phyloP scores from a whole-genome alignment of 2,329 filamentous ascomycete genomes.

The Colletotrichum musicola region DNA sequence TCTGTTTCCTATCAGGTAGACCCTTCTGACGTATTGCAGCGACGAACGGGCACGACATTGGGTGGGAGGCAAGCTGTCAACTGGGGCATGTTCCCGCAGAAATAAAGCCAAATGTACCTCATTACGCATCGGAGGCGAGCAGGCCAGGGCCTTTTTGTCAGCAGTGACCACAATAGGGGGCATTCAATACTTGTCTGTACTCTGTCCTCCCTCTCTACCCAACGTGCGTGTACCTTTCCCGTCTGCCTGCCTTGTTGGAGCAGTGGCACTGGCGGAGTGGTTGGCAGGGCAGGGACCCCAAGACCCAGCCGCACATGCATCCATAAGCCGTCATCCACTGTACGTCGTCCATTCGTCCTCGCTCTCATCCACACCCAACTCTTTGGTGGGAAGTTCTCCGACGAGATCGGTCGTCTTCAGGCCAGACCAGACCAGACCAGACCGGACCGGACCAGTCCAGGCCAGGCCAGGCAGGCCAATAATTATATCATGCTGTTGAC shows the following conservation, averaged over 20 bases:
- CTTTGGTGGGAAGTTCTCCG: neutral
- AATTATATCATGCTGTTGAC: neutral
- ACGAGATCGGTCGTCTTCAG: neutral
- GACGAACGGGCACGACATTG: neutral
- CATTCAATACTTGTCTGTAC: neutral
- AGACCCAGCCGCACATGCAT: constrained; percentile 13
- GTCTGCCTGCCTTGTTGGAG: constrained; percentile 10
- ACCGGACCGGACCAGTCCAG: neutral
- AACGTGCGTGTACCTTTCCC: neutral
- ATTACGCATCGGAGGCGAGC: constrained; percentile 2
- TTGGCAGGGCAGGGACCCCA: constrained; percentile 4
- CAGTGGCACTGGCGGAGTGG: constrained; percentile 12
- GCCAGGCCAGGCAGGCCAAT: neutral
- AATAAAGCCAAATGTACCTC: constrained; percentile 4
- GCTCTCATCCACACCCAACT: neutral
- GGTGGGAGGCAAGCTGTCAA: constrained; percentile 3
- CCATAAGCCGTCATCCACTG: constrained; percentile 11
- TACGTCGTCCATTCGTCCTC: constrained; percentile 16
- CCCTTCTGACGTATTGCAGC: constrained; percentile 30
- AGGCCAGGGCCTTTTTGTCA: constrained; percentile 24
- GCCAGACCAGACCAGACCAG: neutral
- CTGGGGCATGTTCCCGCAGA: constrained; percentile 13
- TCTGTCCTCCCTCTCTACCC: neutral
- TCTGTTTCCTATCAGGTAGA: neutral
- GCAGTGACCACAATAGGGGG: constrained; percentile 1